These are phyloP conservation scores for Quercus lobata DNA, from an alignment of 331 rosid species.

Conservation along the genomic window DNA sequence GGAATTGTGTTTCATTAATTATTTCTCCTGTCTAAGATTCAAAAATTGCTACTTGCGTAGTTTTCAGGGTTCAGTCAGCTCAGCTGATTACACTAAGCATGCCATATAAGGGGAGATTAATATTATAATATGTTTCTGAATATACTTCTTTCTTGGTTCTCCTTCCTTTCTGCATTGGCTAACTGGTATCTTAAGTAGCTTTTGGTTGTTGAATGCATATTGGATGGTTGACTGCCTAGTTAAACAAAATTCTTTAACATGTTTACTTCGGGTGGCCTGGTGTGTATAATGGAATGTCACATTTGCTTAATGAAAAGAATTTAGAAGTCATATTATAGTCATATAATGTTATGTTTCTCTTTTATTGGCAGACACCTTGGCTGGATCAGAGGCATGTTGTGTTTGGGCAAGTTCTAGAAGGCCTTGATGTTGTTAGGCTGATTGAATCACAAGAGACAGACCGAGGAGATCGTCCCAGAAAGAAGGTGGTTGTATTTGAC, in stretches of 20 bases:
- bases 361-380: slow-evolving; percentile 83
- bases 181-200: neutral
- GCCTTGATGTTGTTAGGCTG: slow-evolving; percentile 69
- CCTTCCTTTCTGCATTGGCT: neutral
- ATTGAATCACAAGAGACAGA: slow-evolving; percentile 88
- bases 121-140: neutral
- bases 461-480: slow-evolving; percentile 92
- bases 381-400: slow-evolving; percentile 92
- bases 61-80: neutral
- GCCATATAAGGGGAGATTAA: neutral
- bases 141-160: neutral
- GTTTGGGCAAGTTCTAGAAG: slow-evolving; percentile 98
- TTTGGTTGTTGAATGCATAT: neutral
- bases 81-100: neutral
- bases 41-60: neutral
- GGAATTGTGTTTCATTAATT: neutral
- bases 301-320: neutral
- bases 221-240: neutral
- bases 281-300: neutral
- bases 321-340: neutral
- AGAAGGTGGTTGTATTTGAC: slow-evolving; percentile 75
- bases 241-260: neutral
- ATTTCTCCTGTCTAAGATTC: neutral
- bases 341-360: slow-evolving; percentile 12
- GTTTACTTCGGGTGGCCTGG: neutral